Evolutionary conservation across 2,329 filamentous ascomycete genomes (phyloP), one percentile per base, ranked within the genome.

Genomic region (Fusarium graminum): DNA sequence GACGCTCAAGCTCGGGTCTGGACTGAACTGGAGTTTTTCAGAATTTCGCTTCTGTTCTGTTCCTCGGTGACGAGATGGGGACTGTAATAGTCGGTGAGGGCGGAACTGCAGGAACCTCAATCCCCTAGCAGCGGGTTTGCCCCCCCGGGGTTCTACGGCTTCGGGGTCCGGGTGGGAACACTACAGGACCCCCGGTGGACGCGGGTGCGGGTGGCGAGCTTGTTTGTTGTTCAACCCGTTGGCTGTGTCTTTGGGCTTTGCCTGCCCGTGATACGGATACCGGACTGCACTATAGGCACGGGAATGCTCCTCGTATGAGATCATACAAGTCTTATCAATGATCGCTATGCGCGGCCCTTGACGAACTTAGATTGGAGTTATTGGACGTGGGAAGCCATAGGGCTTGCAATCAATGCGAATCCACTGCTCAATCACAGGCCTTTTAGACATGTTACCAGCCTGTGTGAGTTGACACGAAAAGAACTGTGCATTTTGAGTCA

Each of bases 21-120:
- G 39, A 43, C 47, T 64, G 41, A 32, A 60, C 49, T 30, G 26
- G 65, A 49, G 46, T 36, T 60, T 22, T 8, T 53, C 50, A 52
- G 11, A 52, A 42, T 60, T 52, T 67, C 64, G 50, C 47, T 55
- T 56, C 50, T 61, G 32, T 42, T 59, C 14, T 38, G 8, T 22
- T 14, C 22, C 22, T 34, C 50, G 44, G 28, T 30, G 42, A 29
- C 14, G 22, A 45, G 44, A 50, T 22, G 64, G 66, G 51, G 38
- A 39, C 14, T 29, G 59, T 25, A 62, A 63, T 63, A 67, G 71
- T 73, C 71, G 71, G 71, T 73, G 71, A 73, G 61, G 49, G 13
- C 68, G 65, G 65, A 63, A 65, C 65, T 68, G 60, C 67, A 73
- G 67, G 70, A 69, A 72, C 70, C 49, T 54, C 61, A 32, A 43